Base-by-base conservation (phyloP, 768 basidiomycete genomes). In the Lentinula boryana region DNA sequence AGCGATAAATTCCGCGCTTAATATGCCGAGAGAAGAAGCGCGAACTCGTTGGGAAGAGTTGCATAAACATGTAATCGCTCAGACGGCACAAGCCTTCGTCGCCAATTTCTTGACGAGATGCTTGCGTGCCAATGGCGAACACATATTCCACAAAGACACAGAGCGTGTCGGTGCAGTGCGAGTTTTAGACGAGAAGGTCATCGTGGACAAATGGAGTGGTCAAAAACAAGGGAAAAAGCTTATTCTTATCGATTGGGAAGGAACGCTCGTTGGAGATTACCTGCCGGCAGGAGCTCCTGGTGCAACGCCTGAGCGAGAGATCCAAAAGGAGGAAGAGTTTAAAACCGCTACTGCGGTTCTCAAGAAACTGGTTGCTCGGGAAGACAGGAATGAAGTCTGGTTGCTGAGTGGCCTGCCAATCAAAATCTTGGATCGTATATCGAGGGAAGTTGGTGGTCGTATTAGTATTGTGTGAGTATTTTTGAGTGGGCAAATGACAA, bases 41-140 rank as follows among this genome's bases (percentile, higher is more conserved):
- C 69, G 72, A 18, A 82, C 83, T 10, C 85, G 91, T 4, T 49
- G 55, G 41, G 48, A 81, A 79, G 93, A 95, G 61, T 76, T 95
- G 0, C 90, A 94, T 70, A 85, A 83, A 63, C 93, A 95, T 64
- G 93, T 95, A 55, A 84, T 85, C 12, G 89, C 89, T 0, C 93
- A 95, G 69, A 93, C 89, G 0, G 91, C 93, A 0, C 93, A 95
- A 67, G 79, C 88, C 0, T 95, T 93, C 70, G 87, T 88, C 44
- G 89, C 80, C 3, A 81, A 85, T 4, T 93, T 93, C 83, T 81
- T 93, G 63, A 86, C 81, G 5, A 83, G 91, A 15, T 86, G 84
- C 66, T 68, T 91, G 31, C 87, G 90, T 51, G 84, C 87, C 35
- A 80, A 90, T 68, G 81, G 84, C 9, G 89, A 92, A 62, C 89